Evolutionary conservation across 768 basidiomycete species (phyloP).

Genomic region (Cystobasidium ongulense): DNA sequence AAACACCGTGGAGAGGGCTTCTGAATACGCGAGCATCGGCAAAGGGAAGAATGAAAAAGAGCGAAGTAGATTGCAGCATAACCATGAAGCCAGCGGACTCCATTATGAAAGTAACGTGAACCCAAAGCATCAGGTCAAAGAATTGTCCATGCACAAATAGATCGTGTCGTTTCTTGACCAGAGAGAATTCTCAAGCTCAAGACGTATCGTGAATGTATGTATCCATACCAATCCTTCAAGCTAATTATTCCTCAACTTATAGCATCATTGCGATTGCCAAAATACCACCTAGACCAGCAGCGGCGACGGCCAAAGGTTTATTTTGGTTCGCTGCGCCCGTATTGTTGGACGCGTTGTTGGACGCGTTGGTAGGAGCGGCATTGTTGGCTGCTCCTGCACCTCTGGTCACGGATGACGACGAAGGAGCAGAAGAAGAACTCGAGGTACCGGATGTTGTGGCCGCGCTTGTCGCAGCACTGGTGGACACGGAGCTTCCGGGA

Average conservation of each 20-base stretch:
- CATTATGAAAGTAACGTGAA: too few relatives aligned
- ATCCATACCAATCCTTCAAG: too few relatives aligned
- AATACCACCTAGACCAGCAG: not conserved
- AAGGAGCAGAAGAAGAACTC: not conserved
- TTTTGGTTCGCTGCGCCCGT: not conserved
- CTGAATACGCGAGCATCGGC: too few relatives aligned
- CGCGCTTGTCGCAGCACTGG: not conserved
- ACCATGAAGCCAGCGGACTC: too few relatives aligned
- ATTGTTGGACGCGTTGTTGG: not conserved
- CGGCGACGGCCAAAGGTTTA: not conserved
- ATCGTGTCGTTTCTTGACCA: too few relatives aligned
- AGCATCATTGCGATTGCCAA: not conserved
- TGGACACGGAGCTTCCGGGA: not conserved
- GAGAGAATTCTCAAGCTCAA: too few relatives aligned
- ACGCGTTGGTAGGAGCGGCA: not conserved
- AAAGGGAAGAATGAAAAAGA: too few relatives aligned
- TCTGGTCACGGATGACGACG: not conserved
- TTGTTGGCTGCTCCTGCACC: constrained; percentile 1
- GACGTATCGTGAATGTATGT: too few relatives aligned
- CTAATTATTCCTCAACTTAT: not conserved
- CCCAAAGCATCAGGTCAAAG: too few relatives aligned
- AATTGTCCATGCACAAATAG: too few relatives aligned
- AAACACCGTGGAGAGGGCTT: too few relatives aligned
- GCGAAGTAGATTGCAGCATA: too few relatives aligned
- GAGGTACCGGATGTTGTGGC: not conserved